A percentile compares a stretch with the other conserved stretches of the same genome.
Evolutionary conservation across 2,329 filamentous ascomycete species (phyloP).

Genomic region (Fusarium sp.): DNA sequence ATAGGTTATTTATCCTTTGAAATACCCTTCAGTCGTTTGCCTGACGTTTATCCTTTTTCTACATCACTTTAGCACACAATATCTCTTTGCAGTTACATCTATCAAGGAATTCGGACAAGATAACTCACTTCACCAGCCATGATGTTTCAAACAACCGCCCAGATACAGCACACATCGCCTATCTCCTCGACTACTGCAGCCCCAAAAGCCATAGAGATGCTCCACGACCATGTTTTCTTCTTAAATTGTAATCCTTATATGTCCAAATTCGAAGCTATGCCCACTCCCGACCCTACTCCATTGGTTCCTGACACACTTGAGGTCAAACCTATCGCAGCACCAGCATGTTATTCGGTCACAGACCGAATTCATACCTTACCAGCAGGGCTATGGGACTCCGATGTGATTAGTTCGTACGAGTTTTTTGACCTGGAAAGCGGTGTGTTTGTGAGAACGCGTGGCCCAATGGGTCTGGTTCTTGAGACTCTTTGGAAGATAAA

Average conservation of each 20-base stretch:
- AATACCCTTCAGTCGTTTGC: not conserved
- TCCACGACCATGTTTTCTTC: constrained; percentile 63
- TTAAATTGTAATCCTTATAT: constrained; percentile 63
- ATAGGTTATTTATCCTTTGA: not conserved
- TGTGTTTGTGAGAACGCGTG: constrained; percentile 60
- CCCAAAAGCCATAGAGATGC: constrained; percentile 52
- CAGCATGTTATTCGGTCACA: constrained; percentile 58
- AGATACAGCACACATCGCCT: constrained; percentile 53
- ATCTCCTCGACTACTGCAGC: constrained; percentile 51
- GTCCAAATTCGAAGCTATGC: constrained; percentile 52
- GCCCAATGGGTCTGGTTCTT: constrained; percentile 61
- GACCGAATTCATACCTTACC: constrained; percentile 62
- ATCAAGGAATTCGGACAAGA: not conserved
- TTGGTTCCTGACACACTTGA: constrained; percentile 42
- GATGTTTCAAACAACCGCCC: constrained; percentile 57
- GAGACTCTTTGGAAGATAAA: constrained; percentile 61
- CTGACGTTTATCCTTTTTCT: not conserved
- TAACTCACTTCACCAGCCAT: constrained; percentile 37
- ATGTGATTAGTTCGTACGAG: constrained; percentile 63
- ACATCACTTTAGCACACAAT: not conserved
- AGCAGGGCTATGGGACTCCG: constrained; percentile 64
- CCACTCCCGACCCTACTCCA: constrained; percentile 21
- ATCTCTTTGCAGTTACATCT: not conserved
- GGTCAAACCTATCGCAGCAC: constrained; percentile 38
- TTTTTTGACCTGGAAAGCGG: constrained; percentile 60